Percentiles rank a stretch among this genome's conserved stretches.
Conservation (phyloP, 257 asterid genomes). For the Solanum paucissectum region DNA sequence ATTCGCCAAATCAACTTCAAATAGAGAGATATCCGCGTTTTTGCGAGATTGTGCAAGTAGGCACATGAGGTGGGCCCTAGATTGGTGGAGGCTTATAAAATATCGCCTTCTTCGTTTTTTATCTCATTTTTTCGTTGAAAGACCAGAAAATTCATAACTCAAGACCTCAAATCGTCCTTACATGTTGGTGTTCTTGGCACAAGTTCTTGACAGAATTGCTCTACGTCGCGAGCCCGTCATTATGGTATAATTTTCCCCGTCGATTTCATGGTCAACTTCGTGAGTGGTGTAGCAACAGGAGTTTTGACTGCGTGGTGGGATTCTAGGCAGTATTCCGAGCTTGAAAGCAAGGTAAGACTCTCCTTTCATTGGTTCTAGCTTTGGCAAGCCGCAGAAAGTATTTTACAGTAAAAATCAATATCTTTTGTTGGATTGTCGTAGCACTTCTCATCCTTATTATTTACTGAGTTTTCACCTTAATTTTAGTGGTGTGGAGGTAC, state of each 20-base stretch:
- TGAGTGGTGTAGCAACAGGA: background rate
- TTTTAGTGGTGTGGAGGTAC: background rate
- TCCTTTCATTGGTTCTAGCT: background rate
- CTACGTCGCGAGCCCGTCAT: background rate
- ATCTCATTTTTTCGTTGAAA: background rate
- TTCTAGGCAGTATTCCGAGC: background rate
- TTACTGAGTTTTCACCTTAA: background rate
- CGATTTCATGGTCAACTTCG: background rate
- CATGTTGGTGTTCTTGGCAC: background rate
- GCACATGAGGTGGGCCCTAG: background rate
- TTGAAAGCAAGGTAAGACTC: background rate
- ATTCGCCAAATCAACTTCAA: background rate
- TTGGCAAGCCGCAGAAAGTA: background rate
- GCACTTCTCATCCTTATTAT: background rate
- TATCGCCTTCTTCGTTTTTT: background rate
- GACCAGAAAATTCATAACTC: background rate
- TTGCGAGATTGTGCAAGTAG: background rate
- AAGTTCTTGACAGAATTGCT: background rate
- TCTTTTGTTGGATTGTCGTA: background rate
- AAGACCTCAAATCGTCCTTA: background rate
- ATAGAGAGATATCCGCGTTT: background rate
- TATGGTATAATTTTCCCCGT: background rate
- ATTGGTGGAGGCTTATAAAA: background rate
- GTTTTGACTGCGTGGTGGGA: background rate
- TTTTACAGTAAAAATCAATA: background rate